Conservation (phyloP, 352 stramenopile species). For the Phytophthora uliginosa region DNA sequence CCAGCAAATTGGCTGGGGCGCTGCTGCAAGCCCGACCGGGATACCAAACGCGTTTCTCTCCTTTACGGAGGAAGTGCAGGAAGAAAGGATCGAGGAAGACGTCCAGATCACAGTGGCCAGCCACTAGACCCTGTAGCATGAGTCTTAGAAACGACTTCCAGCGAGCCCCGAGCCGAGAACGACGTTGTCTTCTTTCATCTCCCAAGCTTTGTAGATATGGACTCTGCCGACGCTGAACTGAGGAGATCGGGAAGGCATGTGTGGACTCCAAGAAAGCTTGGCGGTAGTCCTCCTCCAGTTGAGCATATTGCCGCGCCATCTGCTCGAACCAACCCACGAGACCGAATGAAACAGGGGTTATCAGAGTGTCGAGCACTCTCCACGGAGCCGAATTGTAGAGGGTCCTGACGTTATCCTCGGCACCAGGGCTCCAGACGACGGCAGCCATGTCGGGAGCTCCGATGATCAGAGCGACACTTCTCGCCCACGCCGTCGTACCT, state of each 20-base stretch:
- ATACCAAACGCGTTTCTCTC: neutral
- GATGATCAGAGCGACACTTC: no score
- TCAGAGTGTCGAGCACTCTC: no score
- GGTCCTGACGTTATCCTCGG: no score
- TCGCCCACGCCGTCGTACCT: no score
- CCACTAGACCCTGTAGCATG: neutral
- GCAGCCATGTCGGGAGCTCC: no score
- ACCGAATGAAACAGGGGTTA: neutral
- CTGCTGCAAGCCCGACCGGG: neutral
- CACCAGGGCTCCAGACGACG: no score
- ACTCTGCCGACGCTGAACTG: neutral
- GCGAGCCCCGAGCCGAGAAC: neutral
- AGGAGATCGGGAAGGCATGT: neutral
- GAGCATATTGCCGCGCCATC: neutral
- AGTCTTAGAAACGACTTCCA: neutral
- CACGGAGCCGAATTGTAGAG: no score
- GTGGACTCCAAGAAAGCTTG: constrained; percentile 5
- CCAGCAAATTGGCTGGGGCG: neutral
- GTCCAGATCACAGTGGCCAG: neutral
- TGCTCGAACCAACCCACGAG: neutral
- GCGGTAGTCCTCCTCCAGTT: neutral
- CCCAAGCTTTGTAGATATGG: neutral
- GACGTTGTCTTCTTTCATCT: neutral
- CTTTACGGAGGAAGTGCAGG: neutral
- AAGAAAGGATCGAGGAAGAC: constrained; percentile 3